Percentiles rank a stretch among this genome's conserved stretches.
phyloP scores from a whole-genome alignment of 208 protist genomes.

The Angomonas ambiguus region DNA sequence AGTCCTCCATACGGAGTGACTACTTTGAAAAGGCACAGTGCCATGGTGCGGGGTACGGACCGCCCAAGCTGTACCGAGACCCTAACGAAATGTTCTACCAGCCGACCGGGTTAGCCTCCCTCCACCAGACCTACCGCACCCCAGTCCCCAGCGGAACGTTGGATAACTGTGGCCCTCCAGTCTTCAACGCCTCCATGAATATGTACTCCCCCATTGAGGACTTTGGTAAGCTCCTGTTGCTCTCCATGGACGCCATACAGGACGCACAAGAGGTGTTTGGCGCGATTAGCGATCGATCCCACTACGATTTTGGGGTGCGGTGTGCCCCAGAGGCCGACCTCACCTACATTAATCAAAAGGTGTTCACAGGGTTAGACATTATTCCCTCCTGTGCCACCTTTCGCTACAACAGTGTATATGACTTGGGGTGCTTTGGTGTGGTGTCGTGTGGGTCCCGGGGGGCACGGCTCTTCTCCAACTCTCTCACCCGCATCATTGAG shows the following conservation, averaged over 20 bases:
- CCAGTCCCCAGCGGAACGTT: constrained; percentile 28
- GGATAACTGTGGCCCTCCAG: constrained; percentile 55
- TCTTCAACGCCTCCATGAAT: constrained; percentile 75
- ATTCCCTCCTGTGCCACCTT: constrained; percentile 58
- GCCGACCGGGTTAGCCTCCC: constrained; percentile 56
- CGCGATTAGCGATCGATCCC: constrained; percentile 23
- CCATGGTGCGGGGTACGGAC: constrained; percentile 62
- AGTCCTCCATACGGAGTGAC: constrained; percentile 48
- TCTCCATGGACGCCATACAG: constrained; percentile 69
- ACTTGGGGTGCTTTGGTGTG: constrained; percentile 76
- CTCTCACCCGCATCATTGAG: constrained; percentile 59
- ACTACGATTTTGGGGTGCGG: constrained; percentile 63
- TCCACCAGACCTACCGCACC: constrained; percentile 44
- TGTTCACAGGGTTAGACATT: constrained; percentile 26
- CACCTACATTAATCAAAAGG: constrained; percentile 27
- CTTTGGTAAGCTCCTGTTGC: constrained; percentile 72
- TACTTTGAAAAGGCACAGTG: constrained; percentile 69
- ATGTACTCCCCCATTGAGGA: constrained; percentile 74
- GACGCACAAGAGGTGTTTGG: constrained; percentile 49
- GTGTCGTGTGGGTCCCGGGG: constrained; percentile 57
- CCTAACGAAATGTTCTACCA: constrained; percentile 83
- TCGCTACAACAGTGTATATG: constrained; percentile 55
- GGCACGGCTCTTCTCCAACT: constrained; percentile 53
- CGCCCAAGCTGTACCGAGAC: constrained; percentile 67
- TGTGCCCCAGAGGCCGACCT: constrained; percentile 29